A percentile compares a stretch with the other conserved stretches of the same genome.
Evolutionary conservation across 179 eudicot species (phyloP).

Genomic region (Drosera spatulata): DNA sequence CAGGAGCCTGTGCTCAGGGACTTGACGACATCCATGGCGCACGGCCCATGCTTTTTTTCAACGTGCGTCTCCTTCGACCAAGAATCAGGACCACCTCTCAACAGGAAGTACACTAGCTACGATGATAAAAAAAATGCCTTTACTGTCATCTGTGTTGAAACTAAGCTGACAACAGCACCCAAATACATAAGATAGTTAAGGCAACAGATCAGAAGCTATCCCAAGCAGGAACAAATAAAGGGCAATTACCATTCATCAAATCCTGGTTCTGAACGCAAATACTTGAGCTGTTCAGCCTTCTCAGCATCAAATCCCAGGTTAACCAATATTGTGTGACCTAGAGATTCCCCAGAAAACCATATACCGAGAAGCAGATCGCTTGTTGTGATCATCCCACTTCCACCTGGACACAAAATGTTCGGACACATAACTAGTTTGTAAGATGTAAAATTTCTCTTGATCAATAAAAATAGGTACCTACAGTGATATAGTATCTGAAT

Average conservation of each 20-base stretch:
- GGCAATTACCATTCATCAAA: conserved; percentile 22
- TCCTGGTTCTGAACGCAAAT: conserved; percentile 42
- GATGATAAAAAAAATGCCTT: too few species aligned
- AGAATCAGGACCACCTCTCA: too few species aligned
- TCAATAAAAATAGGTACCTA: too few species aligned
- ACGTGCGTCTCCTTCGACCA: too few species aligned
- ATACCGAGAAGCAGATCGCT: conserved; percentile 68
- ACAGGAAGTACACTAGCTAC: too few species aligned
- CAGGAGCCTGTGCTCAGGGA: too few species aligned
- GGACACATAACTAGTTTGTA: not conserved
- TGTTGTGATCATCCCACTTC: conserved; percentile 52
- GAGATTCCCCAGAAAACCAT: conserved; percentile 70
- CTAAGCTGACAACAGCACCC: too few species aligned
- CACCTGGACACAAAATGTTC: conserved; percentile 34
- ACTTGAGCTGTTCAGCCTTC: conserved; percentile 54
- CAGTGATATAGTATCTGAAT: too few species aligned
- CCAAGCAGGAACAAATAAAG: not conserved
- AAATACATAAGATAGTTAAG: conserved; percentile 10
- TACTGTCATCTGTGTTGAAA: too few species aligned
- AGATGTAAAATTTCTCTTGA: not conserved
- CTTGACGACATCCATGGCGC: too few species aligned
- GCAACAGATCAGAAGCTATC: conserved; percentile 11
- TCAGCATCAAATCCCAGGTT: conserved; percentile 68
- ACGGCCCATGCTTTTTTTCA: too few species aligned
- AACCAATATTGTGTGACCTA: conserved; percentile 67